These are phyloP conservation scores for Phytophthora foliorum DNA, from an alignment of 352 stramenopile species.

Conservation along the genomic window DNA sequence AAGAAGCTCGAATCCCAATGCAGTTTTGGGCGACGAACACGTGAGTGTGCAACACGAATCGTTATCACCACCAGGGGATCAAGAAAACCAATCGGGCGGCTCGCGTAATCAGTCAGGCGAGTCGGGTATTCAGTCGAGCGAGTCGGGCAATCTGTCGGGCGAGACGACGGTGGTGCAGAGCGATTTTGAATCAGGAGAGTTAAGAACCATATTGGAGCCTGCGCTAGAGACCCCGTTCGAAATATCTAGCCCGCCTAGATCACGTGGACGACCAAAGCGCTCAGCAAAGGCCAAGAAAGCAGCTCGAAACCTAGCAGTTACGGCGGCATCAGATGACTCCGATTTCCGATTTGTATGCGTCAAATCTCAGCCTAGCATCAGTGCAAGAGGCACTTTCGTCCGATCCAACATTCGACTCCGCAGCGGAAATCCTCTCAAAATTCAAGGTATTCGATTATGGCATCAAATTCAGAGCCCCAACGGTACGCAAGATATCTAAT, in stretches of 20 bases:
- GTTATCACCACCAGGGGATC: too few species aligned
- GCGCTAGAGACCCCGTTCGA: neutral
- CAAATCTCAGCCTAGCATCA: neutral
- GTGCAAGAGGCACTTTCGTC: neutral
- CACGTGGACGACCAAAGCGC: neutral
- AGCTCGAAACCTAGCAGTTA: neutral
- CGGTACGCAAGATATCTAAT: neutral
- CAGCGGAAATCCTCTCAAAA: too few species aligned
- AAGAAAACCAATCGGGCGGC: too few species aligned
- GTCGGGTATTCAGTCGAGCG: too few species aligned
- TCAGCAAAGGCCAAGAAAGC: neutral
- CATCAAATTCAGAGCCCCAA: neutral
- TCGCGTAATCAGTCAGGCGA: too few species aligned
- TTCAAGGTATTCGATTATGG: too few species aligned
- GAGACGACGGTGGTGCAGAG: too few species aligned
- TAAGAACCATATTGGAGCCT: neutral
- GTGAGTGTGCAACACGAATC: too few species aligned
- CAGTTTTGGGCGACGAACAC: too few species aligned
- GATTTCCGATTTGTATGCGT: neutral
- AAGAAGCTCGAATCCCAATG: too few species aligned
- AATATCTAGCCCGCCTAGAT: neutral
- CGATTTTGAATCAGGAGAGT: too few species aligned
- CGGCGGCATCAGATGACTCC: neutral
- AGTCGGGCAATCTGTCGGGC: too few species aligned
- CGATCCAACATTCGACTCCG: neutral